Evolutionary conservation across 2,329 filamentous ascomycete genomes (phyloP).

Genomic region (Epichloe elymi): DNA sequence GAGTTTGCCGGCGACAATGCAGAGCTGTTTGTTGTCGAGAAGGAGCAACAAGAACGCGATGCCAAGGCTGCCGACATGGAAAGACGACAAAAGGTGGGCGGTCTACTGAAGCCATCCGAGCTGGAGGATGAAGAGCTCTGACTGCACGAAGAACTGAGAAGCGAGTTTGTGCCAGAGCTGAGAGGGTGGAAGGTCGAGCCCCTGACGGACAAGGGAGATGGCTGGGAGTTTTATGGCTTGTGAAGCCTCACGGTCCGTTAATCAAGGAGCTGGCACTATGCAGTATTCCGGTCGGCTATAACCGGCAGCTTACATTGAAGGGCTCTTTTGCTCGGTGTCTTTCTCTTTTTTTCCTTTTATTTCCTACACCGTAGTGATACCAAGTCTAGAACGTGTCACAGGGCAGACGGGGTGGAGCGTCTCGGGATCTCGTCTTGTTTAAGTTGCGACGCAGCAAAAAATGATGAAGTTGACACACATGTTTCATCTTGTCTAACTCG

Average conservation of each 20-base stretch:
- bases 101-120: slow-evolving; percentile 93
- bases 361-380: slow-evolving; percentile 13
- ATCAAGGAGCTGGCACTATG: neutral
- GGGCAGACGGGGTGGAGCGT: slow-evolving; percentile 1
- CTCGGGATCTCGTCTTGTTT: neutral
- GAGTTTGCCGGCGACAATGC: slow-evolving; percentile 94
- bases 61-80: slow-evolving; percentile 82
- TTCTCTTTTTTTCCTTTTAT: neutral
- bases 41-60: slow-evolving; percentile 79
- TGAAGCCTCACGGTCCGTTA: slow-evolving; percentile 15
- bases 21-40: slow-evolving; percentile 85
- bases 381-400: slow-evolving; percentile 12
- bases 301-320: neutral
- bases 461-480: neutral
- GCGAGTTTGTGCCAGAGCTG: slow-evolving; percentile 39
- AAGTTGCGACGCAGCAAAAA: slow-evolving; percentile 1
- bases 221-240: slow-evolving; percentile 54
- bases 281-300: neutral
- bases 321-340: neutral
- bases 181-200: slow-evolving; percentile 11
- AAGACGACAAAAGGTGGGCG: slow-evolving; percentile 86
- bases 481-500: neutral
- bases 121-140: slow-evolving; percentile 84
- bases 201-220: slow-evolving; percentile 29
- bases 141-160: slow-evolving; percentile 59